phyloP scores from a whole-genome alignment of 1,139 yeast species.

The Suhomyces wounanorum region DNA sequence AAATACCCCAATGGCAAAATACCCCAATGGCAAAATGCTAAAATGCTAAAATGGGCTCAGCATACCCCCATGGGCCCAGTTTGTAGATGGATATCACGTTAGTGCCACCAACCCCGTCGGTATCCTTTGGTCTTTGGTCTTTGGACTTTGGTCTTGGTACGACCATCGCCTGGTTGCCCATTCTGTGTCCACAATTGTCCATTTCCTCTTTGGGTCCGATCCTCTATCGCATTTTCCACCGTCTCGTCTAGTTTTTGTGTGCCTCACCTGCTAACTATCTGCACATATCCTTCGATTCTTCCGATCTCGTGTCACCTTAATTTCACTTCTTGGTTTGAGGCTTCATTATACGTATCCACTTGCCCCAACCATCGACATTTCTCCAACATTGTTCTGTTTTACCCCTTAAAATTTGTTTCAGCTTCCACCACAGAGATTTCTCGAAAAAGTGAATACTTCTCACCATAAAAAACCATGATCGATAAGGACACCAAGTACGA shows the following conservation, averaged over 20 bases:
- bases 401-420: background rate
- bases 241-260: constrained; percentile 5
- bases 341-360: background rate
- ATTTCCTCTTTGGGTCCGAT: background rate
- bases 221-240: constrained; percentile 1
- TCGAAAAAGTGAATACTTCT: background rate
- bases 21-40: too few relatives aligned
- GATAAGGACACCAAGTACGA: constrained; percentile 63
- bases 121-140: background rate
- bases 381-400: background rate
- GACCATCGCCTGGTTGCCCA: background rate
- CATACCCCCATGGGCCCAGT: background rate
- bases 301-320: background rate
- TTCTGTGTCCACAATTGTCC: background rate
- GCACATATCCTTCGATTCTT: constrained; percentile 3
- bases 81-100: background rate
- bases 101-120: background rate
- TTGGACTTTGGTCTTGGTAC: background rate
- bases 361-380: background rate
- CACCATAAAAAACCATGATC: constrained; percentile 8
- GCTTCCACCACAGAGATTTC: too few relatives aligned
- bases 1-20: too few relatives aligned
- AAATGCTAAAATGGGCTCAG: too few relatives aligned
- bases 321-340: background rate
- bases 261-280: constrained; percentile 2